Base-by-base conservation (phyloP, 2,329 filamentous ascomycete genomes). In the Xylogone sp. region DNA sequence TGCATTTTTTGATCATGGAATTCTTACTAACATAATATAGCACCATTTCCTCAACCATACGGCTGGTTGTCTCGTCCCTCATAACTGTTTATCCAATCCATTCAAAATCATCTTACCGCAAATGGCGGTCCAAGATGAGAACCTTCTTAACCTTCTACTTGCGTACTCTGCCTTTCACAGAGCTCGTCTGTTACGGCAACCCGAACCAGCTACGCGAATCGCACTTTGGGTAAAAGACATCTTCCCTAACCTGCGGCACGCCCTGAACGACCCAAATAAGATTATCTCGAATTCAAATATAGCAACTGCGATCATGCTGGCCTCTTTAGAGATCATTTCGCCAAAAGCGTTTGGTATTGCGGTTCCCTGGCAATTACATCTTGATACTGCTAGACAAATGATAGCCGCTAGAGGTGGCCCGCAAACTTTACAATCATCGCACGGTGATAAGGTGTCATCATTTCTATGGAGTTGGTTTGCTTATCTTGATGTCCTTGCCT, bases 161-260 rank as follows among this genome's bases (percentile, higher is more conserved):
- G 86, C 90, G 19, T 95, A 91, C 67, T 90, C 88, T 59, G 90
- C 90, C n/a, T 89, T 85, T 22, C 90, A 95, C 65, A 82, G 89
- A 51, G 87, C 90, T 9, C 82, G 86, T 43, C 79, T 93, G 27
- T 73, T 94, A 19, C 79, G 81, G 27, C 87, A 93, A 56, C 78
- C 79, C 0, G 88, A 93, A 64, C 90, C 90, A 5, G 79, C 78
- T 6, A 87, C 86, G 63, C 82, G 90, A 20, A 94, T 95, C 57
- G 88, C 89, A 2, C 75, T 82, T 39, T 94, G 87, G 86, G 88
- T 94, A 21, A 79, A 87, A 62, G 82, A 90, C 59, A 87, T 89
- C n/a, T 87, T 88, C 55, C 87, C 87, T 0, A 81, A 83, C 16
- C 76, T 95, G 19, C 81, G 88, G 22, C 70, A 80, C 54, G 84